A percentile compares a stretch with the other conserved stretches of the same genome.
Conservation (phyloP, 2,329 filamentous ascomycete species). For the Alternaria consortialis region DNA sequence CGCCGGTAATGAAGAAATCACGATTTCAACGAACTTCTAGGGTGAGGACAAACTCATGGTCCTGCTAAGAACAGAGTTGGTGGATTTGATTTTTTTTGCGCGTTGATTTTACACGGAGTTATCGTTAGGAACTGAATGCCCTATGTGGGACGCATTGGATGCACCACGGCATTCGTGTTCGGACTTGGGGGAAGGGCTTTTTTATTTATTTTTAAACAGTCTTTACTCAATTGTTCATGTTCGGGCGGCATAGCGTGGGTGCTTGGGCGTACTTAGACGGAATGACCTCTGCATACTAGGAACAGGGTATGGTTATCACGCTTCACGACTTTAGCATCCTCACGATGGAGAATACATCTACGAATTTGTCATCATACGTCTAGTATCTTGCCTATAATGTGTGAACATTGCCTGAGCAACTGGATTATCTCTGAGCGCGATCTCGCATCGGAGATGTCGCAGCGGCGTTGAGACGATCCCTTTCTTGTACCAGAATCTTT, state of each 20-base stretch:
- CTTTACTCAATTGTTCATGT: slow-evolving; percentile 16
- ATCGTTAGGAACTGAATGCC: neutral
- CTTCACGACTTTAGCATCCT: slow-evolving; percentile 1
- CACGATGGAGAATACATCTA: neutral
- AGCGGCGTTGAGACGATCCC: neutral
- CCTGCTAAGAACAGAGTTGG: neutral
- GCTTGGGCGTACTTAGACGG: slow-evolving; percentile 18
- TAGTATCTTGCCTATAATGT: neutral
- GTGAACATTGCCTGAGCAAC: neutral
- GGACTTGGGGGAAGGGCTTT: neutral
- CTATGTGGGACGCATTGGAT: neutral
- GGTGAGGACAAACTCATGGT: neutral
- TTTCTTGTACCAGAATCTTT: neutral
- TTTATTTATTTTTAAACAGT: neutral
- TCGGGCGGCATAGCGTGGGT: slow-evolving; percentile 32
- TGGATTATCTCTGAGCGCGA: neutral
- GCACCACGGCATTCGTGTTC: slow-evolving; percentile 5
- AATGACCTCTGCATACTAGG: slow-evolving; percentile 1
- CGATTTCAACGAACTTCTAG: neutral
- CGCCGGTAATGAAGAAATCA: neutral
- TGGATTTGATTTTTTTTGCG: neutral
- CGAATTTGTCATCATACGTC: neutral
- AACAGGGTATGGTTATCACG: slow-evolving; percentile 3
- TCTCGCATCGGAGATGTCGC: neutral
- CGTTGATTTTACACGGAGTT: neutral